Percentiles rank a stretch among this genome's conserved stretches.
These are phyloP conservation scores for Metschnikowia bowlesiae DNA, from an alignment of 805 yeast genomes.

Conservation along the genomic window DNA sequence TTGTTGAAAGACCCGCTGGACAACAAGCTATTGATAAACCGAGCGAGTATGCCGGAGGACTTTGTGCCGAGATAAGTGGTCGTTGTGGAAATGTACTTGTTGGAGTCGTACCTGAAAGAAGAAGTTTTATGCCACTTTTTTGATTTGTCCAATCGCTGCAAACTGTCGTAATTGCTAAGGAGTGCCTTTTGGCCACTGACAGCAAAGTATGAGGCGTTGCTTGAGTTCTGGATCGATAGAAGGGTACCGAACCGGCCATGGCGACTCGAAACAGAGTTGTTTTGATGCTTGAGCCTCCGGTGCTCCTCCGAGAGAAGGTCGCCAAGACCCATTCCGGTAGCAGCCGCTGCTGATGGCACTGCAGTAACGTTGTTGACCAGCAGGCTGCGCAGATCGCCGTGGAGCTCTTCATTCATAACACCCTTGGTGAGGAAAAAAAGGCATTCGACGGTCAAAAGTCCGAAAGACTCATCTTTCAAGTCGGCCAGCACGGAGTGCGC, in stretches of 20 bases:
- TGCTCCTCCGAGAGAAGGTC: constrained; percentile 60
- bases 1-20: constrained; percentile 73
- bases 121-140: constrained; percentile 58
- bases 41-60: constrained; percentile 31
- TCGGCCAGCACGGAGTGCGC: constrained; percentile 61
- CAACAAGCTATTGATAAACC: constrained; percentile 50
- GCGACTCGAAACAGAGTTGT: constrained; percentile 56
- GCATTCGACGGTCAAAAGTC: constrained; percentile 63
- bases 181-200: constrained; percentile 69
- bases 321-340: constrained; percentile 40
- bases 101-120: constrained; percentile 38
- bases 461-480: constrained; percentile 58
- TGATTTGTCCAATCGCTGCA: constrained; percentile 61
- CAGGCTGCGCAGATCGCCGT: neutral
- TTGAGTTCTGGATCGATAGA: constrained; percentile 58
- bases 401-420: constrained; percentile 20
- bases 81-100: constrained; percentile 25
- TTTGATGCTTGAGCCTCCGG: constrained; percentile 44
- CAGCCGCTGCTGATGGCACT: constrained; percentile 22
- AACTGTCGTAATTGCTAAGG: constrained; percentile 44
- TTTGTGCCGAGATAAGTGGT: constrained; percentile 29
- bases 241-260: constrained; percentile 92
- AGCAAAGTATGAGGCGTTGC: constrained; percentile 57
- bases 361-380: constrained; percentile 1
- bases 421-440: constrained; percentile 61